A percentile compares a stretch with the other conserved stretches of the same genome.
phyloP scores from a whole-genome alignment of 208 protist genomes.

The Wallacemonas sp. region DNA sequence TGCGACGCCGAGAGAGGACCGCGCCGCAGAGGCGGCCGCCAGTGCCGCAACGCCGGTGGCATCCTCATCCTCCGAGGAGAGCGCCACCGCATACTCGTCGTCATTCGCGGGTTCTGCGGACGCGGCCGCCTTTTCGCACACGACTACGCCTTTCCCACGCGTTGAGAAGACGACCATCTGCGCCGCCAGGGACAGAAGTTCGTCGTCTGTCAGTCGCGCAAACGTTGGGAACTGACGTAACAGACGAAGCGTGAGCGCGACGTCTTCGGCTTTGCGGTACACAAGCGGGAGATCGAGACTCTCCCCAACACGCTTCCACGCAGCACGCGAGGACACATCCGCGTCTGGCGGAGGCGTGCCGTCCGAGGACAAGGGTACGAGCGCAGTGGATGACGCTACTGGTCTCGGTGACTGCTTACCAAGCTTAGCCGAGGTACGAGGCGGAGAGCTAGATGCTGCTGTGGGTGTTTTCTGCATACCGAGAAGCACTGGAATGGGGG shows the following conservation, averaged over 20 bases:
- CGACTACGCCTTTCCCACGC: conserved; percentile 7
- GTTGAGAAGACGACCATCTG: conserved; percentile 46
- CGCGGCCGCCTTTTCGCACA: conserved; percentile 6
- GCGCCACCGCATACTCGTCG: background rate
- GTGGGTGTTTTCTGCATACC: background rate
- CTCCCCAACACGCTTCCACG: conserved; percentile 50
- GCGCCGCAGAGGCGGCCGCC: too few species aligned
- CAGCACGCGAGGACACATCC: background rate
- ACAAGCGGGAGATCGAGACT: conserved; percentile 58
- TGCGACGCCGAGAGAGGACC: too few species aligned
- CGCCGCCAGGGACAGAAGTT: conserved; percentile 56
- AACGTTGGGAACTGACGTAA: conserved; percentile 55
- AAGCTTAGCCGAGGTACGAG: background rate
- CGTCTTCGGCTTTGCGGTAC: conserved; percentile 51
- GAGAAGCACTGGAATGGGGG: conserved; percentile 8
- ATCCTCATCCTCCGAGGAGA: conserved; percentile 5
- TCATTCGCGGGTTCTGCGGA: background rate
- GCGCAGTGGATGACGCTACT: too few species aligned
- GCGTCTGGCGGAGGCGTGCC: background rate
- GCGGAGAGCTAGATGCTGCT: background rate
- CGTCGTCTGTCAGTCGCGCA: conserved; percentile 37
- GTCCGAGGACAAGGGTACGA: background rate
- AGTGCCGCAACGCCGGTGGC: too few species aligned
- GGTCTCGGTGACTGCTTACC: too few species aligned
- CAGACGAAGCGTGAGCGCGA: conserved; percentile 39